Evolutionary conservation across 371 early-diverging fungal genomes (phyloP).

Genomic region (Quaeritorhiza haematococci): DNA sequence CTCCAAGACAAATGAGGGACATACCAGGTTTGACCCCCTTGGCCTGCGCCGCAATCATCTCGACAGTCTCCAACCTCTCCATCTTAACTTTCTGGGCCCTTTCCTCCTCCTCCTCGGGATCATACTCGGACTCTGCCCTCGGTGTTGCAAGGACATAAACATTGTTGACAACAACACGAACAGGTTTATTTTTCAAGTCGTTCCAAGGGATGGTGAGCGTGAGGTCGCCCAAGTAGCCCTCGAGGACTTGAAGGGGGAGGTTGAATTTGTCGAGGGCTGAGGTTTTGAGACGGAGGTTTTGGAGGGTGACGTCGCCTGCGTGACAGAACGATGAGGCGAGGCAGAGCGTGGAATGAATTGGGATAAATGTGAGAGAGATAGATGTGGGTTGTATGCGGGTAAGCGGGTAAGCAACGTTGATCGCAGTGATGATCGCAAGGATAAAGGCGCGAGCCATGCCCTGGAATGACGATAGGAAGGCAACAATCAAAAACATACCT

Average conservation of each 20-base stretch:
- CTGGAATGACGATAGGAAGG: not conserved
- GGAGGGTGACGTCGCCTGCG: constrained; percentile 94
- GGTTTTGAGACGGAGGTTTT: constrained; percentile 78
- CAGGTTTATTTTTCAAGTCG: constrained; percentile 90
- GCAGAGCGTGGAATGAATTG: not conserved
- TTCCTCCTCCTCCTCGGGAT: constrained; percentile 77
- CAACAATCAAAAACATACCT: constrained; percentile 53
- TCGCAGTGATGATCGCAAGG: not conserved
- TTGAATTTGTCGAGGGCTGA: constrained; percentile 92
- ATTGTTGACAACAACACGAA: constrained; percentile 80
- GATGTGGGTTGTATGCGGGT: not conserved
- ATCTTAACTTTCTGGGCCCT: constrained; percentile 76
- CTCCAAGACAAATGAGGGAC: not conserved
- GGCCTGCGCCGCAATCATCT: constrained; percentile 50
- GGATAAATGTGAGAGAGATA: not conserved
- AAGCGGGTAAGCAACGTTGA: not conserved
- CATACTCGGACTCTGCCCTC: constrained; percentile 67
- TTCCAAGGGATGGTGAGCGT: constrained; percentile 93
- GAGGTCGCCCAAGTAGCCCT: constrained; percentile 93
- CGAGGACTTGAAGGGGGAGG: constrained; percentile 87
- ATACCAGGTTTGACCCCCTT: constrained; percentile 15
- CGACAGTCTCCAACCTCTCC: constrained; percentile 76
- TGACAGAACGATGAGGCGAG: not conserved
- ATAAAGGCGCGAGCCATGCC: not conserved
- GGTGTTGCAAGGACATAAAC: constrained; percentile 85